These are phyloP conservation scores for Candida sp. DNA, from an alignment of 1,139 yeast species.

Conservation along the genomic window DNA sequence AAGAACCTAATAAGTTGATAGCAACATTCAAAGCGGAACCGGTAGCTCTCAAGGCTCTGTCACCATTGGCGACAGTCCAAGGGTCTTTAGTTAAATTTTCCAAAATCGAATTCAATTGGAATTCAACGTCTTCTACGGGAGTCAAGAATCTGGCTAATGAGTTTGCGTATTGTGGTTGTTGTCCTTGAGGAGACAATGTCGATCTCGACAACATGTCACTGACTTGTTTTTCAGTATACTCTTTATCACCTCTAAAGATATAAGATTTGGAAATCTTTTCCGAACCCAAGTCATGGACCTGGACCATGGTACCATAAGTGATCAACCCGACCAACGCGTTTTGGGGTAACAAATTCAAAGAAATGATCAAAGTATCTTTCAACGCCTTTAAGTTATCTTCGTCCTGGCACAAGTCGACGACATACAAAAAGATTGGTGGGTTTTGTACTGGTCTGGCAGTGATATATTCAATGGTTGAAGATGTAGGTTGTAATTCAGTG, in stretches of 20 bases:
- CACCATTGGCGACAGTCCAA: conserved; percentile 88
- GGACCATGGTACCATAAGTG: conserved; percentile 94
- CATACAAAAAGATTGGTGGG: conserved; percentile 92
- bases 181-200: conserved; percentile 27
- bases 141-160: conserved; percentile 75
- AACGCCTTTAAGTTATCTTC: conserved; percentile 87
- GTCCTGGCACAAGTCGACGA: conserved; percentile 93
- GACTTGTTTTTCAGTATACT: conserved; percentile 73
- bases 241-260: conserved; percentile 93
- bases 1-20: conserved; percentile 72
- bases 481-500: conserved; percentile 70
- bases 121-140: conserved; percentile 85
- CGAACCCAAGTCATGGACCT: conserved; percentile 88
- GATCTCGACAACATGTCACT: conserved; percentile 68
- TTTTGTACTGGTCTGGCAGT: conserved; percentile 83
- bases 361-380: conserved; percentile 80
- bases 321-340: conserved; percentile 90
- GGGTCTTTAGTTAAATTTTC: conserved; percentile 83
- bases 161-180: conserved; percentile 26
- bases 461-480: conserved; percentile 91
- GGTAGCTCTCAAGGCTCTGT: conserved; percentile 88
- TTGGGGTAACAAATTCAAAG: conserved; percentile 85
- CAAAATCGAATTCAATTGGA: conserved; percentile 75
- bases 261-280: conserved; percentile 74
- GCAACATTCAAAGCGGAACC: conserved; percentile 93